These are phyloP conservation scores for Cokeromyces recurvatus DNA, from an alignment of 371 early-diverging fungal genomes.

Conservation along the genomic window DNA sequence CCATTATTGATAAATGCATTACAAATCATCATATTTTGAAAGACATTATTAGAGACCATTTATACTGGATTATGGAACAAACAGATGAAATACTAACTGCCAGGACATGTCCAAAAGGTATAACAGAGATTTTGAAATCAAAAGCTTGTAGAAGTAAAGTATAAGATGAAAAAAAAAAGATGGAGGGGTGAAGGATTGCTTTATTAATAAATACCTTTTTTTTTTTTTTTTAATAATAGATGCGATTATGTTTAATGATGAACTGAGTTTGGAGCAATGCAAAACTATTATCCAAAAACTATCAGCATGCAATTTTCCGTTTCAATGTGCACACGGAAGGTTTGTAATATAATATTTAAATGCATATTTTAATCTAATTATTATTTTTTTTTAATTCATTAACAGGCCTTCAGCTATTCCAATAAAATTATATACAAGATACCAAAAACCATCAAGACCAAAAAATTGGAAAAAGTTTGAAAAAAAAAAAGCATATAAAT, in stretches of 20 bases:
- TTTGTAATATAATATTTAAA: too few species aligned
- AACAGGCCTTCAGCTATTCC: conserved; percentile 23
- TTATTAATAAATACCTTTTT: too few species aligned
- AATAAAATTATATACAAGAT: neutral
- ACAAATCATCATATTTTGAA: conserved; percentile 42
- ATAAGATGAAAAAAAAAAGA: neutral
- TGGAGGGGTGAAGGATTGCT: too few species aligned
- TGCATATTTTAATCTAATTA: too few species aligned
- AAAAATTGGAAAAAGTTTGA: conserved; percentile 12
- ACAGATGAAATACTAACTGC: conserved; percentile 9
- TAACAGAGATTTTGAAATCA: conserved; percentile 66
- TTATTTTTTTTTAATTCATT: too few species aligned
- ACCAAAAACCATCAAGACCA: neutral
- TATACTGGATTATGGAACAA: conserved; percentile 28
- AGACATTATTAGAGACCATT: conserved; percentile 49
- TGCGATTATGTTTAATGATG: conserved; percentile 79
- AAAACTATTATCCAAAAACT: conserved; percentile 45
- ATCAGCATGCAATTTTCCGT: conserved; percentile 55
- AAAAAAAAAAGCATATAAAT: too few species aligned
- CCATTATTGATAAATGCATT: conserved; percentile 62
- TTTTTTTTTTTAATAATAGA: conserved; percentile 21
- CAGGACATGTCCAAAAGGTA: conserved; percentile 56
- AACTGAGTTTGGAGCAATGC: conserved; percentile 47
- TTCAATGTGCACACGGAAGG: conserved; percentile 68
- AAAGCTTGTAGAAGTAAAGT: conserved; percentile 67